phyloP scores from a whole-genome alignment of 441 rosid genomes.

The Capsella rubella region DNA sequence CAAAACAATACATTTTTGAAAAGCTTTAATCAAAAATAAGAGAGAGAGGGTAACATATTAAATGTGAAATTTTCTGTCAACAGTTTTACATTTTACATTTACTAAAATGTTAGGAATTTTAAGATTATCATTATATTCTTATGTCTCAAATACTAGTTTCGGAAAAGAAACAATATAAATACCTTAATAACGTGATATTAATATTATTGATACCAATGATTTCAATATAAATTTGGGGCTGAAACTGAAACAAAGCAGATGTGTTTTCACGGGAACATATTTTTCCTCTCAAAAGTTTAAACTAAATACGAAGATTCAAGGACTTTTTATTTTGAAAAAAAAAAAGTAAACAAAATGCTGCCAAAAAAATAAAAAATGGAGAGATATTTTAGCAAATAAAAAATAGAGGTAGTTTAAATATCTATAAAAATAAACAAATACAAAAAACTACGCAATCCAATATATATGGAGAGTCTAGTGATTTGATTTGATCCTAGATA shows the following conservation, averaged over 20 bases:
- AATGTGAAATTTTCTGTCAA: not conserved
- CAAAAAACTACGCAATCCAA: not conserved
- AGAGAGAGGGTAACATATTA: not conserved
- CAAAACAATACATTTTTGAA: not conserved
- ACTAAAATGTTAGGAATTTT: too few relatives aligned
- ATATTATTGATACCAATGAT: not conserved
- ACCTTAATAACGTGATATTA: too few relatives aligned
- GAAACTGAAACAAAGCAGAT: not conserved
- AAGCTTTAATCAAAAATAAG: not conserved
- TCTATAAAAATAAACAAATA: not conserved
- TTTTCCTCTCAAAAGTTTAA: not conserved
- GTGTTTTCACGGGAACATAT: not conserved
- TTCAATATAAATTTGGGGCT: not conserved
- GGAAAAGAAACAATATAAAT: not conserved
- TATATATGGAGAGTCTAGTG: not conserved
- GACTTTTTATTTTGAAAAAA: not conserved
- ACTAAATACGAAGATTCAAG: not conserved
- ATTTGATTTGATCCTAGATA: constrained; percentile 1
- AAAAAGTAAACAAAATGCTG: too few relatives aligned
- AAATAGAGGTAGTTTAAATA: not conserved
- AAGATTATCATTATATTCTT: not conserved
- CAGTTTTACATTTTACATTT: not conserved
- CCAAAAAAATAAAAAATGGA: not conserved
- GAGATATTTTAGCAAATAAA: not conserved
- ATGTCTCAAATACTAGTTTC: not conserved